phyloP scores from a whole-genome alignment of 805 yeast genomes.

The Schwanniomyces occidentalis region DNA sequence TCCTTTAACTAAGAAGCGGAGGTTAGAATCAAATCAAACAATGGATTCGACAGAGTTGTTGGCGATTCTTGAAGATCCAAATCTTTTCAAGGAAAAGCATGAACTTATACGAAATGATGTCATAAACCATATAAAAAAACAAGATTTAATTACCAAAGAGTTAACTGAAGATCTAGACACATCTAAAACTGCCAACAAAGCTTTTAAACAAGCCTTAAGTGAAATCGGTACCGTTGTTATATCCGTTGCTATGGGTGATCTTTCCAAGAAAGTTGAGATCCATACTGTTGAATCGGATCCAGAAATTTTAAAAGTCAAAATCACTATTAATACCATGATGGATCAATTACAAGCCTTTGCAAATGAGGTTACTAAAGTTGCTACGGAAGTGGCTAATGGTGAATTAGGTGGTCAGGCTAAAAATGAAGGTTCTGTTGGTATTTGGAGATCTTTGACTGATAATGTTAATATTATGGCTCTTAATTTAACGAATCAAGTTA shows the following conservation, averaged over 20 bases:
- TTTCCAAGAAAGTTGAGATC: constrained; percentile 75
- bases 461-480: constrained; percentile 88
- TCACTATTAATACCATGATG: constrained; percentile 86
- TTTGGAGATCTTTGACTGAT: constrained; percentile 82
- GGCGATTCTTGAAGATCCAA: constrained; percentile 41
- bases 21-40: constrained; percentile 7
- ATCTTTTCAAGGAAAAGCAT: constrained; percentile 26
- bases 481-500: constrained; percentile 65
- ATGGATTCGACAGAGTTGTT: constrained; percentile 37
- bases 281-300: constrained; percentile 75
- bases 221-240: constrained; percentile 86
- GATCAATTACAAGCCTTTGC: constrained; percentile 82
- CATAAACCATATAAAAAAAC: constrained; percentile 26
- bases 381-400: constrained; percentile 89
- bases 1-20: constrained; percentile 17
- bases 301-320: constrained; percentile 75
- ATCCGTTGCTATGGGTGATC: constrained; percentile 87
- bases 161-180: constrained; percentile 34
- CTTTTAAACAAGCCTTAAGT: constrained; percentile 67
- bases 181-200: constrained; percentile 59
- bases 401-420: constrained; percentile 88
- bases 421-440: constrained; percentile 81
- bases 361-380: constrained; percentile 77
- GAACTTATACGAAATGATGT: constrained; percentile 32
- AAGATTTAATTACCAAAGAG: constrained; percentile 27